A percentile compares a stretch with the other conserved stretches of the same genome.
Evolutionary conservation across 495 filamentous ascomycete genomes (phyloP).

Genomic region (Lichenothelia convexa): DNA sequence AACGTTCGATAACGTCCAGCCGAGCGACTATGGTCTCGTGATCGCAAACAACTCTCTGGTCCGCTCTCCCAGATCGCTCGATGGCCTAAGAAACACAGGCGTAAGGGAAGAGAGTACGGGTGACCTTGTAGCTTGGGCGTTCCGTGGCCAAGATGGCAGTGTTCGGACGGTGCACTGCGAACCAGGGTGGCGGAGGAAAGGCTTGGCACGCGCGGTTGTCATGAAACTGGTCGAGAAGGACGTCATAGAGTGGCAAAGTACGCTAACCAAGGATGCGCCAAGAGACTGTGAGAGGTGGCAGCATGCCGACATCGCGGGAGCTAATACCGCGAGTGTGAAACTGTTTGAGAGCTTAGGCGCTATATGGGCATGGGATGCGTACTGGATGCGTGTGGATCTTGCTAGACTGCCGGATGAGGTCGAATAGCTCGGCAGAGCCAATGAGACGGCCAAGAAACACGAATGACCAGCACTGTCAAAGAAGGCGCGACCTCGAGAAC

Average conservation of each 20-base stretch:
- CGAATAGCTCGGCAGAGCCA: too few species aligned
- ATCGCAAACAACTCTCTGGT: too few species aligned
- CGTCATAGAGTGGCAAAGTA: conserved; percentile 5
- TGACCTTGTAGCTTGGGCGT: conserved; percentile 22
- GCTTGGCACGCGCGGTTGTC: conserved; percentile 19
- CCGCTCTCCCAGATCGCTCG: too few species aligned
- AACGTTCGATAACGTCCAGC: too few species aligned
- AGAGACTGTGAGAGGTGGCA: conserved; percentile 10
- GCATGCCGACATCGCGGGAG: conserved; percentile 20
- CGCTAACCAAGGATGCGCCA: conserved; percentile 4
- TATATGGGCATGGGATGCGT: conserved; percentile 12
- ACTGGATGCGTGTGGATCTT: conserved; percentile 21
- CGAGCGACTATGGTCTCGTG: too few species aligned
- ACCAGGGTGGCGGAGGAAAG: conserved; percentile 13
- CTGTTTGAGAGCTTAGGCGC: conserved; percentile 20
- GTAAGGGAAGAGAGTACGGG: too few species aligned
- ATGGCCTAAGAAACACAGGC: too few species aligned
- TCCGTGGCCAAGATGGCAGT: conserved; percentile 18
- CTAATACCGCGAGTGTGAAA: conserved; percentile 16
- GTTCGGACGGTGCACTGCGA: conserved; percentile 18
- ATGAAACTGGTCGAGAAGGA: conserved; percentile 15
- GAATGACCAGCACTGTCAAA: too few species aligned
- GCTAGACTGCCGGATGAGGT: conserved; percentile 2
- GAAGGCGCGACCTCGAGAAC: too few species aligned
- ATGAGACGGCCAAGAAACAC: too few species aligned